phyloP scores from a whole-genome alignment of 352 stramenopile species.

The Vaucheria bursata region DNA sequence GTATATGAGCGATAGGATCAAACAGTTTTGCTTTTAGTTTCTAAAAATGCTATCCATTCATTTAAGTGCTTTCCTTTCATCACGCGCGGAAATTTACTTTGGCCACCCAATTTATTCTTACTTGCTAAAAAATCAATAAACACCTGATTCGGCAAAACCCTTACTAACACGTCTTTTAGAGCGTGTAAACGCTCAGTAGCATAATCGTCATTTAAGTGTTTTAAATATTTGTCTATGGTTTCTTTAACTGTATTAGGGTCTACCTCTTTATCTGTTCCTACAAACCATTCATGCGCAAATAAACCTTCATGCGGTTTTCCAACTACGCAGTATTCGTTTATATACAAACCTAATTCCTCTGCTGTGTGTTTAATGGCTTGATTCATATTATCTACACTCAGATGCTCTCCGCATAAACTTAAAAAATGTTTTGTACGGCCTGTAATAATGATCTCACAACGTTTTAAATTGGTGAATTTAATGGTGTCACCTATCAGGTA shows the following conservation, averaged over 20 bases:
- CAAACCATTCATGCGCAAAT: neutral
- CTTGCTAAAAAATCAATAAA: neutral
- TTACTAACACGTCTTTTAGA: neutral
- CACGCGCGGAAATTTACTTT: neutral
- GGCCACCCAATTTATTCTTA: neutral
- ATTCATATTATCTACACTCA: neutral
- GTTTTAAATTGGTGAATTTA: neutral
- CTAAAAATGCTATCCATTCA: too few species aligned
- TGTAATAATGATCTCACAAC: neutral
- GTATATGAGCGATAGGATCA: too few species aligned
- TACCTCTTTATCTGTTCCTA: neutral
- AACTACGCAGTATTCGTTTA: neutral
- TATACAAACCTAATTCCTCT: neutral
- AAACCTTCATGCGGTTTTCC: neutral
- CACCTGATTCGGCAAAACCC: neutral
- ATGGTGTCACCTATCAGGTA: neutral
- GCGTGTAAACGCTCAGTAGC: neutral
- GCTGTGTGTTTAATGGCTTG: neutral
- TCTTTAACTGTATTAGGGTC: neutral
- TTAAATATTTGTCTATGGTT: neutral
- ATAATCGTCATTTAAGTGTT: neutral
- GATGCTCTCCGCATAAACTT: neutral
- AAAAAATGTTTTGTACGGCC: constrained; percentile 1
- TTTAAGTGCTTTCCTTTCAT: too few species aligned
- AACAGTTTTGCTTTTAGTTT: too few species aligned